Evolutionary conservation across 768 basidiomycete species (phyloP).

Genomic region (Leucocoprinus birnbaumii): DNA sequence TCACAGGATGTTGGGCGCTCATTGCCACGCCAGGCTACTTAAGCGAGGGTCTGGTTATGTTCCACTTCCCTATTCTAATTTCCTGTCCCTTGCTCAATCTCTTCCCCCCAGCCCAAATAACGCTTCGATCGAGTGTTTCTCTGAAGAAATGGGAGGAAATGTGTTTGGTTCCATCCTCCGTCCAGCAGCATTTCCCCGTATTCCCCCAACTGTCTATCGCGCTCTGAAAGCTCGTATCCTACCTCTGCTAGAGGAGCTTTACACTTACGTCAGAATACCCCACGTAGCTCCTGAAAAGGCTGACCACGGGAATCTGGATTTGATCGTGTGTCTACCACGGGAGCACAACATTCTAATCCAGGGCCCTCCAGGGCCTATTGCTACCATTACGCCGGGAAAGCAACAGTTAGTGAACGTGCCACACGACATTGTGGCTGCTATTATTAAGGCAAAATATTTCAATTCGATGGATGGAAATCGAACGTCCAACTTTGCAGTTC

Average conservation of each 20-base stretch:
- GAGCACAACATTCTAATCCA: background rate
- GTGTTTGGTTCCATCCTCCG: slow-evolving; percentile 52
- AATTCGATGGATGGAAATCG: slow-evolving; percentile 48
- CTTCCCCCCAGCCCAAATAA: background rate
- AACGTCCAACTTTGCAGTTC: slow-evolving; percentile 65
- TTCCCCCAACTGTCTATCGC: slow-evolving; percentile 53
- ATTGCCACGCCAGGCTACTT: background rate
- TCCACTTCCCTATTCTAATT: background rate
- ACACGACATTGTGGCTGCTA: slow-evolving; percentile 31
- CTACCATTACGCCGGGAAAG: background rate
- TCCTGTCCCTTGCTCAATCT: background rate
- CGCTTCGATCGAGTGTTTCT: background rate
- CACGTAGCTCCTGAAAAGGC: slow-evolving; percentile 62
- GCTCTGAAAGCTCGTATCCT: slow-evolving; percentile 44
- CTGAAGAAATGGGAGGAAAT: slow-evolving; percentile 59
- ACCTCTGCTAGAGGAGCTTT: slow-evolving; percentile 42
- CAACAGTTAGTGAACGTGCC: slow-evolving; percentile 18
- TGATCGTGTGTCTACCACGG: slow-evolving; percentile 51
- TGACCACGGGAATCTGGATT: slow-evolving; percentile 70
- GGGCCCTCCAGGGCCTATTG: too few species aligned
- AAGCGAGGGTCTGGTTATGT: background rate
- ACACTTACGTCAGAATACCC: slow-evolving; percentile 50
- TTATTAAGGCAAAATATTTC: slow-evolving; percentile 46
- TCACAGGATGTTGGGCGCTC: background rate
- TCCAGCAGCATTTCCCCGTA: slow-evolving; percentile 52